Percentiles rank a stretch among this genome's conserved stretches.
These are phyloP conservation scores for Kodamaea sp. DNA, from an alignment of 1,139 yeast species.

Conservation along the genomic window DNA sequence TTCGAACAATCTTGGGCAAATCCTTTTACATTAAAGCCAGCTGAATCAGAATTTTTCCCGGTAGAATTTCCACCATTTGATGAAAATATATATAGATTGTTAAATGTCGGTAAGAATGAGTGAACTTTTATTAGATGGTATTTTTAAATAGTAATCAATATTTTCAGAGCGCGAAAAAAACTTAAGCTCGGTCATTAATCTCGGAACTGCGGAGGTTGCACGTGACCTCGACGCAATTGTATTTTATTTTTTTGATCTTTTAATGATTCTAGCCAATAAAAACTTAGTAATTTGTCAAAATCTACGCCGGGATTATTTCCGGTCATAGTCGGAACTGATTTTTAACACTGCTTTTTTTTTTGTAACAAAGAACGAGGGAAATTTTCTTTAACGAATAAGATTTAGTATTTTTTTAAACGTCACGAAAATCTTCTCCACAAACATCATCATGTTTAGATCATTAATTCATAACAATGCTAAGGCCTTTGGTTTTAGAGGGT, in stretches of 20 bases:
- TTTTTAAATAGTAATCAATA: no score
- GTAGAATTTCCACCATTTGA: slow-evolving; percentile 7
- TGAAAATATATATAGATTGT: slow-evolving; percentile 5
- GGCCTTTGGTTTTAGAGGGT: slow-evolving; percentile 25
- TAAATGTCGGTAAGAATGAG: not conserved
- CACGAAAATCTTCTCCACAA: slow-evolving; percentile 6
- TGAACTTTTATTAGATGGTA: not conserved
- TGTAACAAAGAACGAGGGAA: not conserved
- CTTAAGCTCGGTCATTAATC: not conserved
- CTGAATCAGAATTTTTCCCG: slow-evolving; percentile 5
- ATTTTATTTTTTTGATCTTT: not conserved
- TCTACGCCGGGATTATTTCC: slow-evolving; percentile 11
- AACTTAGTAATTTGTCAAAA: slow-evolving; percentile 8
- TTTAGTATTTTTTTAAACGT: slow-evolving; percentile 9
- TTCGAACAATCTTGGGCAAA: slow-evolving; percentile 8
- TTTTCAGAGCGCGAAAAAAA: not conserved
- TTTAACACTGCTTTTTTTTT: slow-evolving; percentile 12
- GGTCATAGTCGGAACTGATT: slow-evolving; percentile 7
- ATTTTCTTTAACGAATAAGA: slow-evolving; percentile 4
- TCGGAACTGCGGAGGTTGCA: not conserved
- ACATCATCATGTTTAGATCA: slow-evolving; percentile 20
- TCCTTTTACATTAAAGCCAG: slow-evolving; percentile 6
- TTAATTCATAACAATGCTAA: slow-evolving; percentile 16
- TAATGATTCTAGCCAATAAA: slow-evolving; percentile 5
- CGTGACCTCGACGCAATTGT: not conserved